Conservation (phyloP, 371 early-diverging fungal species). For the Entomophthora muscae region DNA sequence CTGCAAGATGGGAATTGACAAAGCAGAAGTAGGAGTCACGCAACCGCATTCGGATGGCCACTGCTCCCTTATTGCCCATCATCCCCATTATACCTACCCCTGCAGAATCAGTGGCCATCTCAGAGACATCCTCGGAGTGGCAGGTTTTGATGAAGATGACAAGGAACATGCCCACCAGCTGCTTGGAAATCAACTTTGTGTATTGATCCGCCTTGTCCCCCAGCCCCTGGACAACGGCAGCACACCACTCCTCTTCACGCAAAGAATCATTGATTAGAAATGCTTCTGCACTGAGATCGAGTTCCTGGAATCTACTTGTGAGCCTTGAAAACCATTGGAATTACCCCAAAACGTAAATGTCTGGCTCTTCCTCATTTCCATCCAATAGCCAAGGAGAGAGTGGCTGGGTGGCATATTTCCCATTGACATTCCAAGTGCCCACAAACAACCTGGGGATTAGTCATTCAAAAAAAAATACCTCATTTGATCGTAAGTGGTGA, state of each 20-base stretch:
- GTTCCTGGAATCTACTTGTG: slow-evolving; percentile 61
- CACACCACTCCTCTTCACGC: slow-evolving; percentile 63
- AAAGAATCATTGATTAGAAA: slow-evolving; percentile 56
- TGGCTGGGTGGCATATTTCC: slow-evolving; percentile 33
- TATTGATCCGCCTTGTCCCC: slow-evolving; percentile 25
- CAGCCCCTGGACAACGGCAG: slow-evolving; percentile 45
- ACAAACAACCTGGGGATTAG: slow-evolving; percentile 34
- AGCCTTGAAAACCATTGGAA: background rate
- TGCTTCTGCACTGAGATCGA: slow-evolving; percentile 71
- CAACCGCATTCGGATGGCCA: slow-evolving; percentile 52
- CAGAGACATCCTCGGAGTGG: slow-evolving; percentile 29
- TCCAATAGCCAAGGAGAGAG: slow-evolving; percentile 41
- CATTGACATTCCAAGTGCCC: slow-evolving; percentile 89
- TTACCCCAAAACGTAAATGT: slow-evolving; percentile 59
- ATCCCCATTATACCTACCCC: slow-evolving; percentile 67
- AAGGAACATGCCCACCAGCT: slow-evolving; percentile 72
- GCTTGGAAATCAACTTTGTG: slow-evolving; percentile 41
- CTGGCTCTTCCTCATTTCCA: slow-evolving; percentile 29
- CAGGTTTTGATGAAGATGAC: slow-evolving; percentile 51
- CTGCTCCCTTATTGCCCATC: slow-evolving; percentile 91
- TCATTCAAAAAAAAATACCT: slow-evolving; percentile 16
- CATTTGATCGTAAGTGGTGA: slow-evolving; percentile 23
- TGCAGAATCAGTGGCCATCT: slow-evolving; percentile 32
- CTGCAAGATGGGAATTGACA: slow-evolving; percentile 80
- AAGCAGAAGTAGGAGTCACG: slow-evolving; percentile 71